These are phyloP conservation scores for thale cress (Arabidopsis thaliana) DNA, from an alignment of 345 rosid genomes.

Conservation along the genomic window DNA sequence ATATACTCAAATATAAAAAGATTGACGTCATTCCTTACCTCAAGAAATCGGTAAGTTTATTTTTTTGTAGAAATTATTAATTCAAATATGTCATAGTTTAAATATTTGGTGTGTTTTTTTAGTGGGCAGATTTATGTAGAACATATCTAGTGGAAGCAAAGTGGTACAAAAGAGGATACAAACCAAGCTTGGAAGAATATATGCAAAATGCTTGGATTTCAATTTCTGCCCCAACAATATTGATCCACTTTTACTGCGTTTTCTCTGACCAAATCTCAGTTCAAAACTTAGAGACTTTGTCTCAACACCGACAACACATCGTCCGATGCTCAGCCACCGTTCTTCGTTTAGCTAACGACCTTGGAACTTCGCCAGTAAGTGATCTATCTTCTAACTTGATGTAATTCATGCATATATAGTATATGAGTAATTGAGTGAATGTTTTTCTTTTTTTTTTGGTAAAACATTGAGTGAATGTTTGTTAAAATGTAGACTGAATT, in stretches of 20 bases:
- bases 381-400: neutral
- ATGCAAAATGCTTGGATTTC: conserved; percentile 51
- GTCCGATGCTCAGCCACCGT: conserved; percentile 35
- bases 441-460: no score
- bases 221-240: neutral
- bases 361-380: conserved; percentile 53
- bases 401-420: no score
- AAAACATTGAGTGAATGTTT: neutral
- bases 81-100: neutral
- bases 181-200: conserved; percentile 50
- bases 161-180: conserved; percentile 48
- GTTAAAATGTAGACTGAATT: conserved; percentile 35
- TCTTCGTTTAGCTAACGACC: conserved; percentile 45
- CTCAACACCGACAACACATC: conserved; percentile 16
- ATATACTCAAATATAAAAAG: conserved; percentile 23
- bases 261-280: conserved; percentile 26
- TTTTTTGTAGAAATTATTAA: neutral
- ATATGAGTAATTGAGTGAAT: no score
- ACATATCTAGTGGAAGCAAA: conserved; percentile 53
- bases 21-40: conserved; percentile 27
- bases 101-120: neutral
- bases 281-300: conserved; percentile 17
- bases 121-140: conserved; percentile 55
- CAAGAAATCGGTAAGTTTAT: conserved; percentile 31
- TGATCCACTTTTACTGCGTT: conserved; percentile 36